Conservation (phyloP, 1,284 basidiomycete species). For the Cystobasidiaceae sp. region DNA sequence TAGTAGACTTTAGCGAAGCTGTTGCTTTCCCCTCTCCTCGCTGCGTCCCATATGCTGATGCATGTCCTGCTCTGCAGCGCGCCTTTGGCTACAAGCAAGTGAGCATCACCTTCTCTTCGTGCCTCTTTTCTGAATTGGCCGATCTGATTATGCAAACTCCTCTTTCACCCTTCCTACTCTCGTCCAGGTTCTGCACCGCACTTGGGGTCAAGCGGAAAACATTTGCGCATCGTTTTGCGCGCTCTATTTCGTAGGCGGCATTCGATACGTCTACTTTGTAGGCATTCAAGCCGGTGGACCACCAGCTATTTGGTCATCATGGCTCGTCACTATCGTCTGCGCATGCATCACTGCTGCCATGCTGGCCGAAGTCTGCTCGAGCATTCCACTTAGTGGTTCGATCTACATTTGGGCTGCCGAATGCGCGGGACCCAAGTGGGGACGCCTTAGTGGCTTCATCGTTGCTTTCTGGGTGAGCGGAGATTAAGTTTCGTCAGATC, state of each 20-base stretch:
- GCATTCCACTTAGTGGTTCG: constrained; percentile 59
- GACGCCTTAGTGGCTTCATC: constrained; percentile 73
- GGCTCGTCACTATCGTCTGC: constrained; percentile 68
- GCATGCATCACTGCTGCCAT: constrained; percentile 78
- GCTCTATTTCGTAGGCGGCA: constrained; percentile 73
- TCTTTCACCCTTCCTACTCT: background rate
- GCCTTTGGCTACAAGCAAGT: constrained; percentile 76
- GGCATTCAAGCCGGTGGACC: constrained; percentile 77
- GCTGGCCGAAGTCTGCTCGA: constrained; percentile 59
- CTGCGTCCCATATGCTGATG: background rate
- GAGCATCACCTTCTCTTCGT: constrained; percentile 36
- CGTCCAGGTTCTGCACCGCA: constrained; percentile 68
- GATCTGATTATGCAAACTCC: constrained; percentile 5
- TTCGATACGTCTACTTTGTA: constrained; percentile 65
- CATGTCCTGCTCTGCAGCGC: constrained; percentile 52
- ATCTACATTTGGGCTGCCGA: constrained; percentile 88
- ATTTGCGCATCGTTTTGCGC: constrained; percentile 79
- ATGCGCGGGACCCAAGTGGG: constrained; percentile 74
- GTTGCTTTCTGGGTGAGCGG: constrained; percentile 73
- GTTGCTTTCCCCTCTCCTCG: constrained; percentile 9
- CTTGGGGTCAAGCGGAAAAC: constrained; percentile 70
- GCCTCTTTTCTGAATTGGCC: background rate
- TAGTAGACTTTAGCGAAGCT: constrained; percentile 10
- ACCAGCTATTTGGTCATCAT: constrained; percentile 76
- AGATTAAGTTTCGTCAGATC: background rate